phyloP scores from a whole-genome alignment of 2,329 filamentous ascomycete genomes.

The Calycina herbarum region DNA sequence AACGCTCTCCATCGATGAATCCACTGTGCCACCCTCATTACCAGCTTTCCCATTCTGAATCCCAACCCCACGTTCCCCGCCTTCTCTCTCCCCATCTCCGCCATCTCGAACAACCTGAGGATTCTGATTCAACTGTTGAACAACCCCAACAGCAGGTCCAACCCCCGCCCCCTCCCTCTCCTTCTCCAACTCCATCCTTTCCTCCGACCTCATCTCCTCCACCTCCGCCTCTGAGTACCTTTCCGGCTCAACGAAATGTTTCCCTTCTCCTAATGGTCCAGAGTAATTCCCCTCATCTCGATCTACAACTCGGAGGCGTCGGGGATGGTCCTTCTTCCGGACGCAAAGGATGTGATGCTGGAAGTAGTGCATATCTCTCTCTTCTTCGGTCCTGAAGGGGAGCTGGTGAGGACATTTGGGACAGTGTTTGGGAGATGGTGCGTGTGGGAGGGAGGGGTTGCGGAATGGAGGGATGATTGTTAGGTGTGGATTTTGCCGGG shows the following conservation, averaged over 20 bases:
- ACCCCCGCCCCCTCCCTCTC: not conserved
- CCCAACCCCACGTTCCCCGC: not conserved
- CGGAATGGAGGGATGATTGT: not conserved
- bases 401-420: not conserved
- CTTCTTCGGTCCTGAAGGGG: not conserved
- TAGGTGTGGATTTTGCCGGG: not conserved
- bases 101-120: not conserved
- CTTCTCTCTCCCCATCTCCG: not conserved
- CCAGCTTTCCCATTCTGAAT: not conserved
- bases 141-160: not conserved
- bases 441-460: slow-evolving; percentile 3
- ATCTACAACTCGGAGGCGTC: not conserved
- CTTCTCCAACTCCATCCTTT: not conserved
- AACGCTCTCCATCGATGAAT: not conserved
- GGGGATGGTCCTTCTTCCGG: not conserved
- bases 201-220: not conserved
- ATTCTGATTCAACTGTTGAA: not conserved
- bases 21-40: not conserved
- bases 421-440: not conserved
- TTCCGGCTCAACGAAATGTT: not conserved
- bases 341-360: not conserved
- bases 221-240: not conserved
- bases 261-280: not conserved
- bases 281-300: not conserved
- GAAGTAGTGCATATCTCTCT: not conserved